Base-by-base conservation (phyloP, 2,329 filamentous ascomycete species). In the Venturia aucupariae region DNA sequence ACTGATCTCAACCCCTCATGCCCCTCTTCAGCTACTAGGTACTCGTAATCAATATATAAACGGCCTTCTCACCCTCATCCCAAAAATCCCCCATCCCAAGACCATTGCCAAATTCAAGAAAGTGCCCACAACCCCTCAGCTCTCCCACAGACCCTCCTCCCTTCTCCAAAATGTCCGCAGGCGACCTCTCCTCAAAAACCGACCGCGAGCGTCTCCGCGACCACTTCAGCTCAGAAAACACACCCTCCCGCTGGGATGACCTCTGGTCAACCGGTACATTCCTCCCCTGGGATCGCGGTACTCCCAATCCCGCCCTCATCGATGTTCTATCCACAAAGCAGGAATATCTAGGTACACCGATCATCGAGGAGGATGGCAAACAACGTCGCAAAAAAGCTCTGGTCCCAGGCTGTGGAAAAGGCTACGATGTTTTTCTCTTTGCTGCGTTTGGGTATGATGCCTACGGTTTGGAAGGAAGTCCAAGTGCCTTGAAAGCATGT, bases 321-420 rank as follows among this genome's bases (percentile, higher is more conserved):
- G 84, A 87, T 67, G 72, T 80, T 0, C 74, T 87, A 32, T 69
- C 75, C 11, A 71, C 77, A 64, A 70, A 72, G 4, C 68, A 67
- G 2, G 70, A 73, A 17, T 71, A 77, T 4, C 69, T 82, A 35
- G 77, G 77, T 2, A 69, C 68, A 0, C 68, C 74, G 4, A 61
- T 70, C 11, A 62, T 19, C 3, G 54, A 35, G 24, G 8, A 30
- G 15, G 51, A 54, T 46, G 60, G 35, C 17, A 65, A 67, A 24
- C 41, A 70, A 39, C 66, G 74, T 17, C 68, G 70, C 3, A 63
- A 82, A 69, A 79, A 78, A 65, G 90, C 87, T 1, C 78, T 95
- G 10, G 88, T 96, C 0, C 89, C 91, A 0, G 91, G 90, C 5
- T 96, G 91, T 74, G 92, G 91, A 0, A 83, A 84, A 59, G 92